These are phyloP conservation scores for Yarrowia bubula DNA, from an alignment of 805 yeast species.

Conservation along the genomic window DNA sequence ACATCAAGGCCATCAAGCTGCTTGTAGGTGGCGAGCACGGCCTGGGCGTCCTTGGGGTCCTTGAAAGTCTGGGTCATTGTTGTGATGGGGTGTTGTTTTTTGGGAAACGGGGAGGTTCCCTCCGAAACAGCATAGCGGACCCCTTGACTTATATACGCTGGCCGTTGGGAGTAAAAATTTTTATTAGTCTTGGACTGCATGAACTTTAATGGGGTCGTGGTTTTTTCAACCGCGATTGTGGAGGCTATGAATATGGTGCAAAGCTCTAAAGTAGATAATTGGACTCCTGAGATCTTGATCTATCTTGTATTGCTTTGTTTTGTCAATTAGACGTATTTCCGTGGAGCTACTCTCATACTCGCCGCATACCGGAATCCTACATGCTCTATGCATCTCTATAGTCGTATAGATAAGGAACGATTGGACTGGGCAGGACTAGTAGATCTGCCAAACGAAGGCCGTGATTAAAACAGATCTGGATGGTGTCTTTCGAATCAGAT, in stretches of 20 bases:
- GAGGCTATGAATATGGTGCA: too few relatives aligned
- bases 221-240: background rate
- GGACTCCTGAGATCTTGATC: too few relatives aligned
- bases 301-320: too few relatives aligned
- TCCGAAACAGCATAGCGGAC: conserved; percentile 9
- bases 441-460: background rate
- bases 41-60: conserved; percentile 50
- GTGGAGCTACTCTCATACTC: background rate
- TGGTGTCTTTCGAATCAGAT: background rate
- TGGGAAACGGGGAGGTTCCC: conserved; percentile 25
- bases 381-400: background rate
- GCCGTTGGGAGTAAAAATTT: conserved; percentile 19
- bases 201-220: background rate
- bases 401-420: conserved; percentile 2
- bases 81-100: background rate
- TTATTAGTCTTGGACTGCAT: background rate
- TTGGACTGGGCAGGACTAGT: background rate
- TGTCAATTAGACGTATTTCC: too few relatives aligned
- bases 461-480: background rate
- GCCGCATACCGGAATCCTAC: background rate
- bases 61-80: conserved; percentile 26
- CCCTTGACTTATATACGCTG: background rate
- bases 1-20: conserved; percentile 83
- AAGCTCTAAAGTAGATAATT: too few relatives aligned
- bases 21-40: conserved; percentile 61